Evolutionary conservation across 768 basidiomycete genomes (phyloP), one percentile per base, ranked within the genome.

Genomic region (Tricholoma bakamatsutake): DNA sequence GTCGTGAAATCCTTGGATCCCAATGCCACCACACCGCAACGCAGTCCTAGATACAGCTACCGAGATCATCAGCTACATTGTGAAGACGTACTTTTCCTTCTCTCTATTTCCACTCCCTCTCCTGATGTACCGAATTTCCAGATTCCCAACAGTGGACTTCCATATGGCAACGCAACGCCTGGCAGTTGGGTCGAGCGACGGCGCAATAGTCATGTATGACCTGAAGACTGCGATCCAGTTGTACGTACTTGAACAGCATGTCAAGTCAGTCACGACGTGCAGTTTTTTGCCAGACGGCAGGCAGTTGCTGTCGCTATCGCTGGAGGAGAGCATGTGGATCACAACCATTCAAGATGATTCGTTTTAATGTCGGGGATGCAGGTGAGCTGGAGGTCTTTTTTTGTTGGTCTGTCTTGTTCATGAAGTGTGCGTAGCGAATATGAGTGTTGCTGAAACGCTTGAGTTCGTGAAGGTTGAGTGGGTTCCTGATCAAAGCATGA

Each of bases 1-100:
- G 93, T 98, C 0, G 94, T 98, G 15, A 95, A 94, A 67, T 97
- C 93, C 0, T 76, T 99, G 54, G 96, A 99, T 71, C 97, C 97
- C 13, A 95, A 91, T 66, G 85, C 77, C 42, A 90, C 76, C 0
- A 69, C 80, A 82, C 65, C 81, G 87, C 47, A 93, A 98, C 24
- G 90, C 92, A 1, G 88, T 98, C 1, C 71, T 92, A 21, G 91
- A 95, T 57, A 83, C 93, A 0, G 96, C 93, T 0, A 98, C 96
- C 0, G 93, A 97, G 62, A 97, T 98, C 30, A 76, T 99, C 24
- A 90, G 91, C 28, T 88, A 93, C 64, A 87, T 98, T n/a, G 97
- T 98, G 10, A 86, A 87, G 64, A 93, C 88, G 90, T 98, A 61
- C 62, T 84, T 31, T 15, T 33, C 4, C 15, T 5, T 17, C 46